Conservation (phyloP, 208 protist species). For the Trypanosoma melophagium region DNA sequence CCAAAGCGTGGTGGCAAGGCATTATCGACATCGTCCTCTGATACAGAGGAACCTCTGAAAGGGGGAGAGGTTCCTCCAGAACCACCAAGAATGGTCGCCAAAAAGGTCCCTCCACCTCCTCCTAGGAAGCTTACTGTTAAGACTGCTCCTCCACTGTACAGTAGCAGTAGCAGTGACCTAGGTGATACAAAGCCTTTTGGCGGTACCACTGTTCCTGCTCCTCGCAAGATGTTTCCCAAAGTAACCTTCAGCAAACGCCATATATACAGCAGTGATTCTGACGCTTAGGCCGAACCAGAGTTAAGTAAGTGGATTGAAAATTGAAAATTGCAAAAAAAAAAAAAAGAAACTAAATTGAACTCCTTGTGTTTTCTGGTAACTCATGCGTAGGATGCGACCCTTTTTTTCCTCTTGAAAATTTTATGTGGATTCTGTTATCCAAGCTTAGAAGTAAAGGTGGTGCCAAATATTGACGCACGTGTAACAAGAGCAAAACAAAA, state of each 20-base stretch:
- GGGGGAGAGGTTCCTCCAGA: background rate
- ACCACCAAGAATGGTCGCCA: background rate
- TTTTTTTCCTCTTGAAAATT: slow-evolving; percentile 4
- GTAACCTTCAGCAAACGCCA: slow-evolving; percentile 7
- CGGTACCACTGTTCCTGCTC: slow-evolving; percentile 3
- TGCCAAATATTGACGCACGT: background rate
- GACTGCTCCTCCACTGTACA: slow-evolving; percentile 5
- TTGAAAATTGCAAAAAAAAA: background rate
- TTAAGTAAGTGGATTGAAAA: no score
- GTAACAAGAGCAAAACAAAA: slow-evolving; percentile 3
- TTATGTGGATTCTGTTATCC: background rate
- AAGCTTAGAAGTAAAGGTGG: no score
- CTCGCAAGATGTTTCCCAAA: slow-evolving; percentile 13
- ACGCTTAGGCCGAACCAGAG: slow-evolving; percentile 2
- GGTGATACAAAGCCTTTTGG: background rate
- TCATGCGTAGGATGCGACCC: background rate
- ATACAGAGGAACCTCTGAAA: slow-evolving; percentile 9
- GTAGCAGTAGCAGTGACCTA: background rate
- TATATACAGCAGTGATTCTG: slow-evolving; percentile 29
- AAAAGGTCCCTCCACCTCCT: slow-evolving; percentile 12
- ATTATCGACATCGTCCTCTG: slow-evolving; percentile 43
- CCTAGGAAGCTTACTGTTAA: slow-evolving; percentile 11
- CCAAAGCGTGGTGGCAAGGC: slow-evolving; percentile 37
- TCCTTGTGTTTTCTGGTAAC: no score
- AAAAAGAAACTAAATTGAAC: background rate